Percentiles rank a stretch among this genome's conserved stretches.
Evolutionary conservation across 208 protist genomes (phyloP).

Genomic region (Crithidia expoeki): DNA sequence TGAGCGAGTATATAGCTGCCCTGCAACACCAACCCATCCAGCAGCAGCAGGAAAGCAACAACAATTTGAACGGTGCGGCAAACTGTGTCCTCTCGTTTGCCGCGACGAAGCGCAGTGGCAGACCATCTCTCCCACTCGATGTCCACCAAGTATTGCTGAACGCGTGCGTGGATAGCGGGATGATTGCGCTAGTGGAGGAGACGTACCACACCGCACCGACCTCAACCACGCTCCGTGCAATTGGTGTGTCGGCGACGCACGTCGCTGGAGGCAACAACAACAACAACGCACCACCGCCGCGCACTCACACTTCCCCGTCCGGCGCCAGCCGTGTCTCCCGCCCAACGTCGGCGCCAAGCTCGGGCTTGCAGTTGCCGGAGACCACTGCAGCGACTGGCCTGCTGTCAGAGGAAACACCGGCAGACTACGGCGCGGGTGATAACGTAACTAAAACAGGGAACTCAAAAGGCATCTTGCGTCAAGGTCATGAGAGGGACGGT

Average conservation of each 20-base stretch:
- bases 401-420: not conserved
- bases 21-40: too few relatives aligned
- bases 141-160: conserved; percentile 43
- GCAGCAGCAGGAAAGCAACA: not conserved
- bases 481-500: not conserved
- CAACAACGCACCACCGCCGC: not conserved
- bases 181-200: conserved; percentile 39
- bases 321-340: not conserved
- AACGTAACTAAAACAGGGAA: not conserved
- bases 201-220: not conserved
- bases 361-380: not conserved
- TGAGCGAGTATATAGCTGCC: conserved; percentile 3
- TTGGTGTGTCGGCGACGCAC: not conserved
- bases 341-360: not conserved
- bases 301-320: not conserved
- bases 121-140: conserved; percentile 28
- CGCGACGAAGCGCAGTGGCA: not conserved
- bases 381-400: not conserved
- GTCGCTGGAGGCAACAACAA: not conserved
- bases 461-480: not conserved
- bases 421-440: conserved; percentile 1
- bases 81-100: not conserved
- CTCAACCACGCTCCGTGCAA: not conserved
- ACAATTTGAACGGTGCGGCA: not conserved
- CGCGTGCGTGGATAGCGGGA: conserved; percentile 52